Conservation (phyloP, 2,329 filamentous ascomycete genomes). For the Pseudogymnoascus sp. region DNA sequence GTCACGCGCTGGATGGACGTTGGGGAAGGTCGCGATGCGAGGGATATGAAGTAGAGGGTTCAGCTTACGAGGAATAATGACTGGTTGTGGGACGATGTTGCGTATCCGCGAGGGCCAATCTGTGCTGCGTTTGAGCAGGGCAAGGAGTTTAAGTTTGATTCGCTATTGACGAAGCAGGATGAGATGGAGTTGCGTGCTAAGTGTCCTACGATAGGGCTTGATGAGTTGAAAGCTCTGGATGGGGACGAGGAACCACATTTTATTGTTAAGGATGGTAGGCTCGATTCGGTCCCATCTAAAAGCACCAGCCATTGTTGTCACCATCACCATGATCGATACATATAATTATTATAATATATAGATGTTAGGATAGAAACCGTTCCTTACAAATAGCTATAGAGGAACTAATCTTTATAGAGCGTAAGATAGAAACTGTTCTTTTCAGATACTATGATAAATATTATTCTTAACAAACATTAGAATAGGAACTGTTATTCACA, state of each 20-base stretch:
- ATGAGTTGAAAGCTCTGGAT: not conserved
- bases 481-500: too few relatives aligned
- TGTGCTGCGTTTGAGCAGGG: conserved; percentile 15
- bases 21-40: conserved; percentile 10
- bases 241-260: too few relatives aligned
- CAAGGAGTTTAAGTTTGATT: conserved; percentile 14
- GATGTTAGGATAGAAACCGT: too few relatives aligned
- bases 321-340: not conserved
- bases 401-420: too few relatives aligned
- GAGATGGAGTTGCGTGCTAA: conserved; percentile 10
- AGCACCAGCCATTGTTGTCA: not conserved
- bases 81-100: not conserved
- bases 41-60: conserved; percentile 12
- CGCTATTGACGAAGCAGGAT: conserved; percentile 12
- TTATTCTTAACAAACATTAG: too few relatives aligned
- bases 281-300: too few relatives aligned
- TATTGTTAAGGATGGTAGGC: too few relatives aligned
- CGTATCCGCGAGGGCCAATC: conserved; percentile 12
- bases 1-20: conserved; percentile 17
- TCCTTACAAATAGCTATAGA: too few relatives aligned
- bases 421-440: too few relatives aligned
- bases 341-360: too few relatives aligned
- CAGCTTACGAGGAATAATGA: too few relatives aligned
- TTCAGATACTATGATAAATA: too few relatives aligned
- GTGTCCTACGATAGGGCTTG: conserved; percentile 10